These are phyloP conservation scores for Rosa rugosa DNA, from an alignment of 306 rosid species.

Conservation along the genomic window DNA sequence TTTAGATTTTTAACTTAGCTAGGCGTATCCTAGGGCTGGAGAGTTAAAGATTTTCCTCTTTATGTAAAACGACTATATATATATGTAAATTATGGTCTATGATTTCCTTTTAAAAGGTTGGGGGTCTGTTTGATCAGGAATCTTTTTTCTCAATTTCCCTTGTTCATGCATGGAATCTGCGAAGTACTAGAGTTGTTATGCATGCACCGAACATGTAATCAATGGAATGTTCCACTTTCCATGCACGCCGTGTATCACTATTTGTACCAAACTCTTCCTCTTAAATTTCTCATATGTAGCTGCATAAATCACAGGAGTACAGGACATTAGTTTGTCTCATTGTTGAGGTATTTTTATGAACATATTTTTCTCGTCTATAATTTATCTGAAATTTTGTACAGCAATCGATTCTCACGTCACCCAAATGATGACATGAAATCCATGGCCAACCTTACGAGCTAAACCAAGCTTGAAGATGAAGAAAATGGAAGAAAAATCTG, in stretches of 20 bases:
- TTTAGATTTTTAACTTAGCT: slow-evolving; percentile 25
- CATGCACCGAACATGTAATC: slow-evolving; percentile 15
- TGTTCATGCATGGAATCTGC: slow-evolving; percentile 17
- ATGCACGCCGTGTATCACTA: neutral
- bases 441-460: too few relatives aligned
- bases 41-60: slow-evolving; percentile 19
- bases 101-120: slow-evolving; percentile 14
- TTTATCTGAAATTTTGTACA: too few relatives aligned
- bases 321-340: neutral
- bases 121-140: neutral
- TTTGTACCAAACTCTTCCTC: neutral
- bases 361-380: too few relatives aligned
- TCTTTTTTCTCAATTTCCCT: neutral
- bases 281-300: neutral
- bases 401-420: too few relatives aligned
- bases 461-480: too few relatives aligned
- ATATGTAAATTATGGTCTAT: slow-evolving; percentile 38
- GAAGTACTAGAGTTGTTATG: neutral
- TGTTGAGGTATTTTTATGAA: too few relatives aligned
- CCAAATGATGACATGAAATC: too few relatives aligned
- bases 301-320: neutral
- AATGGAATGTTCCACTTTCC: slow-evolving; percentile 15
- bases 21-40: slow-evolving; percentile 34
- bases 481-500: too few relatives aligned
- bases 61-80: slow-evolving; percentile 35